Conservation (phyloP, 2,329 filamentous ascomycete genomes). For the Bipolaris victoriae region DNA sequence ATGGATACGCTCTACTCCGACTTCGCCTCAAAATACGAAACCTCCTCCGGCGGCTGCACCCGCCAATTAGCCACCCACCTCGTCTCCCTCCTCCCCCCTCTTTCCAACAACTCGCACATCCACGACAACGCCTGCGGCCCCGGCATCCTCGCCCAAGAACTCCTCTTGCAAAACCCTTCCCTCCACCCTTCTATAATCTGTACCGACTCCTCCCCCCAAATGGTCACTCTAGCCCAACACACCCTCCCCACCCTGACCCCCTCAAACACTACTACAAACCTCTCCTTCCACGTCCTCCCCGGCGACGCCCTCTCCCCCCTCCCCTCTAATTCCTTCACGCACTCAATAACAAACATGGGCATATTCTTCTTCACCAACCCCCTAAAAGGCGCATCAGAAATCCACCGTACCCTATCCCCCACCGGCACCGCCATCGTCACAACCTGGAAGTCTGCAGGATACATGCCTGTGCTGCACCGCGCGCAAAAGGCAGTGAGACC, state of each 20-base stretch:
- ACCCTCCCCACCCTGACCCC: background rate
- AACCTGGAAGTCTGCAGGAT: slow-evolving; percentile 18
- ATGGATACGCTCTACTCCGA: background rate
- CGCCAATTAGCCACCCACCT: slow-evolving; percentile 24
- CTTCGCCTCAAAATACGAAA: slow-evolving; percentile 20
- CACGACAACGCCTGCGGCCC: slow-evolving; percentile 38
- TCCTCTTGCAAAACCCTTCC: slow-evolving; percentile 14
- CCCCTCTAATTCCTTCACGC: slow-evolving; percentile 42
- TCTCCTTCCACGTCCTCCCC: slow-evolving; percentile 7
- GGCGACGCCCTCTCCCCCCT: slow-evolving; percentile 24
- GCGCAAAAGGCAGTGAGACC: slow-evolving; percentile 16
- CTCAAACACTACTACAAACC: background rate
- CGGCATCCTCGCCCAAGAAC: slow-evolving; percentile 28
- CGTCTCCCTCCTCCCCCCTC: slow-evolving; percentile 15
- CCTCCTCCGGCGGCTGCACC: slow-evolving; percentile 23
- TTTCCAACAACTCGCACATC: slow-evolving; percentile 21
- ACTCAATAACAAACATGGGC: slow-evolving; percentile 50
- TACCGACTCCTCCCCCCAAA: slow-evolving; percentile 14
- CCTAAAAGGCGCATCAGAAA: slow-evolving; percentile 33
- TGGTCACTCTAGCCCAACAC: slow-evolving; percentile 17
- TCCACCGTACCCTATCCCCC: slow-evolving; percentile 46
- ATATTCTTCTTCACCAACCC: slow-evolving; percentile 45
- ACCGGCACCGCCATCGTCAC: slow-evolving; percentile 46
- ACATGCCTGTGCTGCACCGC: slow-evolving; percentile 6
- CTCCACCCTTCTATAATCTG: slow-evolving; percentile 13